Base-by-base conservation (phyloP, 2,329 filamentous ascomycete genomes). In the Aspergillus uvarum region DNA sequence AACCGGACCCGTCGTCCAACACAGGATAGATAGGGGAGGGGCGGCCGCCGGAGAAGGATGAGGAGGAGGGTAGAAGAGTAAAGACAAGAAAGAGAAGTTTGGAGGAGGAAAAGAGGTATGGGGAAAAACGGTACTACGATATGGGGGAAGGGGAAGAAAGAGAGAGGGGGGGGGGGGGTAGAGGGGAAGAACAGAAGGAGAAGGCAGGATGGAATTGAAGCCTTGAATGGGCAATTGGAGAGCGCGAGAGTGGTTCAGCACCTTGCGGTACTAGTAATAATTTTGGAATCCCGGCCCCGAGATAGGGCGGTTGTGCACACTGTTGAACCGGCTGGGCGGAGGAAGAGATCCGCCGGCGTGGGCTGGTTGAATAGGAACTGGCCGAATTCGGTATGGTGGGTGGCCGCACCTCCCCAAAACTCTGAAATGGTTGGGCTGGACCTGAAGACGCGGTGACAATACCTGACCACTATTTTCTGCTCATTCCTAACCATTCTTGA, bases 391-490 rank as follows among this genome's bases (percentile, higher is more conserved):
- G 75, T 63, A 68, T 76, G 74, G 74, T 67, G 69, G 56, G 58
- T 54, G 58, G 56, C 50, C 60, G 60, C 52, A 64, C 56, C 64
- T 65, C 72, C 72, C 72, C 73, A 74, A 72, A 71, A 65, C 63
- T 66, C 67, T 63, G 70, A 74, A 67, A 73, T 63, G 70, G 73
- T 74, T 75, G 74, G 72, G 72, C 67, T 70, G 68, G 65, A 61
- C 64, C 62, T 47, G 42, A 26, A 47, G 47, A 55, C 56, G 51
- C 50, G 26, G 57, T 65, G 61, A 67, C 59, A 64, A 61, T 67
- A 67, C 64, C 31, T 48, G 42, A 48, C 51, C n/a, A 50, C 21
- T 22, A 59, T 22, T 56, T 32, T 32, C 31, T 32, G 31, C 22
- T 22, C 22, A 22, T 22, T 22, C 2, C 22, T 22, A 3, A 6